Conservation (phyloP, 352 stramenopile genomes). For the Peronospora belbahrii region DNA sequence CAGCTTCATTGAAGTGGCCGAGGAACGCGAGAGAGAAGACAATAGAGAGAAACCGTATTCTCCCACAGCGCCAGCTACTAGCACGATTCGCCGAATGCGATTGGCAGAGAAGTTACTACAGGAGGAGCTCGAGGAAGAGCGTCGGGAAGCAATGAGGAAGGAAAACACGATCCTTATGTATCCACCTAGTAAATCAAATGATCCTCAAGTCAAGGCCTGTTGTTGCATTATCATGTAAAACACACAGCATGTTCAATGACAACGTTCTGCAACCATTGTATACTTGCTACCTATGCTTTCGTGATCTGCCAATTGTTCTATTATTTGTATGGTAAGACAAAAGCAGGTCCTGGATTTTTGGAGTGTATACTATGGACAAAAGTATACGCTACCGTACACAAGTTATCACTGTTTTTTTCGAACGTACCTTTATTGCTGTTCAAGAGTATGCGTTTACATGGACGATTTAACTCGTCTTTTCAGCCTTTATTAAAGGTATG, state of each 20-base stretch:
- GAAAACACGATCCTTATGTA: constrained; percentile 36
- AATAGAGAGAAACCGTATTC: constrained; percentile 51
- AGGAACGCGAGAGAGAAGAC: constrained; percentile 30
- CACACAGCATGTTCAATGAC: too few species aligned
- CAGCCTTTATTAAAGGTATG: too few species aligned
- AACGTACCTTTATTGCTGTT: too few species aligned
- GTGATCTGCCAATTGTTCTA: too few species aligned
- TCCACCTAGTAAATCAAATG: constrained; percentile 25
- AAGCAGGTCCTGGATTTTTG: constrained; percentile 16
- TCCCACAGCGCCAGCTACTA: constrained; percentile 45
- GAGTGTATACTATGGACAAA: background rate
- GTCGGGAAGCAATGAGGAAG: constrained; percentile 43
- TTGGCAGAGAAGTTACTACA: constrained; percentile 50
- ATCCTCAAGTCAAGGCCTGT: constrained; percentile 21
- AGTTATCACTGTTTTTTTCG: too few species aligned
- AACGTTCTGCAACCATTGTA: too few species aligned
- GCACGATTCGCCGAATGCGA: constrained; percentile 63
- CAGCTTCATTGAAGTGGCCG: constrained; percentile 59
- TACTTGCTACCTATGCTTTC: too few species aligned
- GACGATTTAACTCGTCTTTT: too few species aligned
- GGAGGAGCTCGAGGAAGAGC: constrained; percentile 55
- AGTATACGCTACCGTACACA: too few species aligned
- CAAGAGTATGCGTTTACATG: too few species aligned
- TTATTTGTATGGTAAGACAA: too few species aligned
- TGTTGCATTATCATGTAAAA: constrained; percentile 67